These are phyloP conservation scores for Draba incana DNA, from an alignment of 345 rosid genomes.

Conservation along the genomic window DNA sequence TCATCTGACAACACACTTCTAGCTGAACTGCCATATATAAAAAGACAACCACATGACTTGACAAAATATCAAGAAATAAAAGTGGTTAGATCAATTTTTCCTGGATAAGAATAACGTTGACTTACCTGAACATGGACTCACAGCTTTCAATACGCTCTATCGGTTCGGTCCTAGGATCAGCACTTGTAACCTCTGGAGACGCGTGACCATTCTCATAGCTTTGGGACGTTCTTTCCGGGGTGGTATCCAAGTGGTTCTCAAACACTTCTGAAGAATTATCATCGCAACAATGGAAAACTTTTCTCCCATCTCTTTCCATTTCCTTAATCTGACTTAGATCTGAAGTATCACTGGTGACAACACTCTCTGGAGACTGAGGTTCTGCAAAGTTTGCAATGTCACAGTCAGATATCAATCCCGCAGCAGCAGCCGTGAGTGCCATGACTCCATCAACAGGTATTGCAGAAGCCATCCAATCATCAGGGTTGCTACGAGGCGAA, in stretches of 20 bases:
- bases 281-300: constrained; percentile 52
- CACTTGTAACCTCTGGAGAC: constrained; percentile 66
- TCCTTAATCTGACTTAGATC: constrained; percentile 66
- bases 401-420: constrained; percentile 66
- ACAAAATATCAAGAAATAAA: background rate
- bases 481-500: constrained; percentile 45
- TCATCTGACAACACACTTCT: constrained; percentile 76
- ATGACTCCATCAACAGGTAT: constrained; percentile 75
- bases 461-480: constrained; percentile 83
- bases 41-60: constrained; percentile 15
- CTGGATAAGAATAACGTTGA: constrained; percentile 6
- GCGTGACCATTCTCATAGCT: constrained; percentile 56
- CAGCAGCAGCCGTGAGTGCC: constrained; percentile 82
- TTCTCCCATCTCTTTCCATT: constrained; percentile 59
- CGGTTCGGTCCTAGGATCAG: constrained; percentile 46
- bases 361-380: constrained; percentile 68
- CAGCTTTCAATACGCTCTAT: constrained; percentile 73
- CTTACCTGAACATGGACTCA: constrained; percentile 79
- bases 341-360: constrained; percentile 67
- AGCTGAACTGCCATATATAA: constrained; percentile 91
- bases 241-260: constrained; percentile 57
- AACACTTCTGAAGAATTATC: constrained; percentile 71
- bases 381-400: constrained; percentile 60
- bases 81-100: constrained; percentile 19
- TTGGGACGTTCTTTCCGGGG: constrained; percentile 54